Evolutionary conservation across 1,139 yeast genomes (phyloP), one percentile per base, ranked within the genome.

Genomic region (Pichia sp.): DNA sequence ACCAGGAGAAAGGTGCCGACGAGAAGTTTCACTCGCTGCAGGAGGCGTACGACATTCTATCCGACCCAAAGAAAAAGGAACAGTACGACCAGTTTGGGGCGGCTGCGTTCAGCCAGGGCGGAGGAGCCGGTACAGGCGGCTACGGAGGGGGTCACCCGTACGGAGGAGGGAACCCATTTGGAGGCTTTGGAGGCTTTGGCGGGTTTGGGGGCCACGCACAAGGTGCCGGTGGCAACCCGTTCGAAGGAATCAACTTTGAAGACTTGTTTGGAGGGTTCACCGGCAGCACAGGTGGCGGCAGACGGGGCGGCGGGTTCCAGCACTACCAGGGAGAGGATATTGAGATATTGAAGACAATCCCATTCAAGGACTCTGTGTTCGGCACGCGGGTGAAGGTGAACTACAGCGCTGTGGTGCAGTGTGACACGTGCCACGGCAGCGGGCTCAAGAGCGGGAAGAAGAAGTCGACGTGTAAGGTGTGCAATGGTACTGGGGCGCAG

Each of bases 81-180:
- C 96, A 91, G 65, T 93, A 82, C 65, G 99, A 95, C 65, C 95
- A 87, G 64, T 90, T 79, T 70, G 99, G 99, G 1, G 75, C 96
- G 0, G 78, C 88, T 10, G 96, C 95, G 0, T 90, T 90, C 65
- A 82, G 79, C 51, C 78, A 79, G 44, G 61, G 67, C 39, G 64
- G 60, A 1, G 61, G 59, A 26, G 59, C 57, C n/a, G 69, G 67
- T 10, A 73, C 70, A 21, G 69, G 74, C n/a, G 72, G 72, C n/a
- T 65, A 64, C 31, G 61, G 59, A 13, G 64, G 76, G 5, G 79
- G 75, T 4, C 19, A 70, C 65, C 53, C 66, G 42, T 72, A 71
- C 54, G 71, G 75, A 55, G 53, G 76, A 54, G 73, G 72, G 4
- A 79, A 76, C 57, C 83, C 83, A 25, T 67, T 68, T 49, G 63